Evolutionary conservation across 345 rosid genomes (phyloP).

Genomic region (Populus deltoides): DNA sequence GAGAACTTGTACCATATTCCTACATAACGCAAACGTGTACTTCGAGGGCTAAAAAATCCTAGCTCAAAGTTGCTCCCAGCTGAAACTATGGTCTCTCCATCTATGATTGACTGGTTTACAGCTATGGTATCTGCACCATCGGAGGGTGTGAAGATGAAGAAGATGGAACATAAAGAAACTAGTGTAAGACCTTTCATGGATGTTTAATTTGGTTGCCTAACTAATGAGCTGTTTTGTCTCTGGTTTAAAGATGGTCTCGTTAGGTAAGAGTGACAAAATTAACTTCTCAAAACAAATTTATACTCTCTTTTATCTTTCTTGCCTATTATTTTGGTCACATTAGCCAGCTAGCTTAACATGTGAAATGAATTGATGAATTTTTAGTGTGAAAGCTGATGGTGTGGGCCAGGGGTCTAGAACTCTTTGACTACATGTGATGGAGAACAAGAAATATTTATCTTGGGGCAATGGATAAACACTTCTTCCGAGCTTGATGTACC

Average conservation of each 20-base stretch:
- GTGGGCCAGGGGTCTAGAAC: slow-evolving; percentile 3
- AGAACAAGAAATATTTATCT: not conserved
- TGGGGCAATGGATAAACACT: not conserved
- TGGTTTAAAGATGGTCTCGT: not conserved
- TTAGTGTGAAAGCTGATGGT: not conserved
- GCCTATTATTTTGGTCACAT: not conserved
- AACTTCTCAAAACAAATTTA: not conserved
- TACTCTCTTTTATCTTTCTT: not conserved
- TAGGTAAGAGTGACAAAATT: not conserved
- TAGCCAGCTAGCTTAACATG: not conserved
- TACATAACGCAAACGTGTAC: slow-evolving; percentile 15
- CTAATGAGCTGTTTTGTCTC: not conserved
- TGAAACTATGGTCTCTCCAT: slow-evolving; percentile 27
- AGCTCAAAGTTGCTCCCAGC: slow-evolving; percentile 23
- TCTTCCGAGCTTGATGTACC: not conserved
- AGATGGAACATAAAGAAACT: not conserved
- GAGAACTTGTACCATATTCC: slow-evolving; percentile 38
- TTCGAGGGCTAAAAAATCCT: slow-evolving; percentile 30
- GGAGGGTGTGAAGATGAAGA: not conserved
- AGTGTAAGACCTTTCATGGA: slow-evolving; percentile 4
- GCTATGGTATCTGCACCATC: slow-evolving; percentile 15
- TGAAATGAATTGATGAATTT: not conserved
- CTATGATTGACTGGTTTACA: slow-evolving; percentile 14
- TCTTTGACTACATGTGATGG: not conserved
- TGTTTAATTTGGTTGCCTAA: not conserved